Base-by-base conservation (phyloP, 176 grass and related monocot species). In the Aegilops umbellulata region DNA sequence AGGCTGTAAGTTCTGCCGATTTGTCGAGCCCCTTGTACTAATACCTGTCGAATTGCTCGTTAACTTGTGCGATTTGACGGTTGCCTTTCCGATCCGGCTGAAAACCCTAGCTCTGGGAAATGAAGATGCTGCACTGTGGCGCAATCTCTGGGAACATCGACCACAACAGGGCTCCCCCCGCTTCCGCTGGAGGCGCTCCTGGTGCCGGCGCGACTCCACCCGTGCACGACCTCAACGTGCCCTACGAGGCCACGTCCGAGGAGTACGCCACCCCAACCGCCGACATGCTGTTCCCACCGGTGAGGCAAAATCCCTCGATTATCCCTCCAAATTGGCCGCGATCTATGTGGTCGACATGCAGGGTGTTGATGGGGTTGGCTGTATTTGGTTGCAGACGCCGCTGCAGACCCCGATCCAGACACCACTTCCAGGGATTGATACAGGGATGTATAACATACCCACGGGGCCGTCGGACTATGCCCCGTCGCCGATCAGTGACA, bases 61-160 rank as follows among this genome's bases (percentile, higher is more conserved):
- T 51, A 14, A 69, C 75, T 70, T 69, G 25, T 38, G 14, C 70
- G 65, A 82, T 92, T 87, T 87, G 78, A 84, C 55, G 69, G 82
- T 71, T 78, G 19, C 32, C 63, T 71, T 38, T 76, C 61, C 68
- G 80, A 90, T 87, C 32, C 80, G 80, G 55, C 46, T 16, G 31
- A 14, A 90, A 80, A 87, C 83, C 65, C 76, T 81, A 98, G 97
- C 83, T 99, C 39, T 99, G 94, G 97, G 97, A 99, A 92, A 87
- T 94, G 97, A 99, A 95, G 94, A 99, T 99, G 97, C 57, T 94
- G 47, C 97, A 99, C 70, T 94, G 90, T n/a, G 94, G 97, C 30
- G 97, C 92, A 85, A 99, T 99, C 82, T 80, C 83, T 10, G 85
- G 87, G 27, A 88, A 30, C 82, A 91, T 94, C 41, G 97, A 96